phyloP scores from a whole-genome alignment of 2,329 filamentous ascomycete genomes.

The Calonectria ilicicola region DNA sequence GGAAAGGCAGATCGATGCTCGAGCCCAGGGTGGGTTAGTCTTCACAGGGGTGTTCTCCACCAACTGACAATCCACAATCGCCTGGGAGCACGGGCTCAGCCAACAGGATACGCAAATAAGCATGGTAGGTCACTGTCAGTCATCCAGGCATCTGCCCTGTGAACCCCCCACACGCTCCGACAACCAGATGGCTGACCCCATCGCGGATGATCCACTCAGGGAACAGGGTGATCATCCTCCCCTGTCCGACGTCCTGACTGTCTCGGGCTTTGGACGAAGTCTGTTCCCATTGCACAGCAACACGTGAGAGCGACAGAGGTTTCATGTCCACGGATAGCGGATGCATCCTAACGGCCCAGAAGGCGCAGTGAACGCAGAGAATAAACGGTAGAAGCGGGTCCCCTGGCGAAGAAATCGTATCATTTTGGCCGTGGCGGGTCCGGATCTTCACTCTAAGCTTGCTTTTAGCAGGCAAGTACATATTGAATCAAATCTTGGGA shows the following conservation, averaged over 20 bases:
- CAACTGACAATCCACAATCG: conserved; percentile 25
- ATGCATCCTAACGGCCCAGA: conserved; percentile 39
- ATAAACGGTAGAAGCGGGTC: conserved; percentile 23
- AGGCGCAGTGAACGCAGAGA: conserved; percentile 30
- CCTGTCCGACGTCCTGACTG: conserved; percentile 38
- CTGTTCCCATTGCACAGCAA: conserved; percentile 39
- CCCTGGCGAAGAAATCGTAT: conserved; percentile 24
- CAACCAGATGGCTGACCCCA: conserved; percentile 35
- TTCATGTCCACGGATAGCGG: conserved; percentile 42
- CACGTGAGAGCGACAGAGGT: conserved; percentile 43
- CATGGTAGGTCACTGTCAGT: conserved; percentile 30
- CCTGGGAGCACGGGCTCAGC: conserved; percentile 32
- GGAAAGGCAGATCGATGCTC: conserved; percentile 2
- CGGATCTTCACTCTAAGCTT: conserved; percentile 31
- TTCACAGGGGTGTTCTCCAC: conserved; percentile 18
- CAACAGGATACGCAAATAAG: conserved; percentile 31
- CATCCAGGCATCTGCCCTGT: conserved; percentile 37
- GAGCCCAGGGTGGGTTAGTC: background rate
- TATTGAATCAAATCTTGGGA: conserved; percentile 26
- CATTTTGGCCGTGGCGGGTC: conserved; percentile 29
- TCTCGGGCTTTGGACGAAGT: conserved; percentile 37
- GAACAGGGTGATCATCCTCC: conserved; percentile 35
- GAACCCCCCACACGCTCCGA: conserved; percentile 34
- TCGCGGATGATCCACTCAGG: conserved; percentile 29
- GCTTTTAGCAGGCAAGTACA: conserved; percentile 10